These are phyloP conservation scores for Coemansia sp. DNA, from an alignment of 192 early-diverging fungal genomes.

Conservation along the genomic window DNA sequence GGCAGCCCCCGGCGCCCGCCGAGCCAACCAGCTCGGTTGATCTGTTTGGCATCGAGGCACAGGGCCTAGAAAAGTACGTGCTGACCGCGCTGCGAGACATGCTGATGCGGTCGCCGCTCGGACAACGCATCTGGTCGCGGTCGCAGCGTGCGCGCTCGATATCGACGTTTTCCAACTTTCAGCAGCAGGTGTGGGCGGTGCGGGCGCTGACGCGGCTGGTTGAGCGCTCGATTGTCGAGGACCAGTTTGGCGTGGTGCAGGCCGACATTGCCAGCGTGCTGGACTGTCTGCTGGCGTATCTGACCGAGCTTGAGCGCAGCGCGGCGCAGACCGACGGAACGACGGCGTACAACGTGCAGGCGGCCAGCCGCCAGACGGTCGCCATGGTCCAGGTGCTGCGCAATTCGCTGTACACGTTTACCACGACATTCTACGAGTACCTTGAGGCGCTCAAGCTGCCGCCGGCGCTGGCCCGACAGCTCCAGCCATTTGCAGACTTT, in stretches of 20 bases:
- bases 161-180: constrained; percentile 40
- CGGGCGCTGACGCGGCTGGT: constrained; percentile 42
- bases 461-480: constrained; percentile 20
- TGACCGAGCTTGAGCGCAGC: constrained; percentile 34
- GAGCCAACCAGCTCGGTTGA: constrained; percentile 4
- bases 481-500: constrained; percentile 49
- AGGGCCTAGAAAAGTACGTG: constrained; percentile 50
- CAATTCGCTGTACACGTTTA: constrained; percentile 35
- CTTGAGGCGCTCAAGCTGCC: constrained; percentile 43
- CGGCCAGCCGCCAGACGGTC: constrained; percentile 27
- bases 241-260: constrained; percentile 47
- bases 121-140: constrained; percentile 27
- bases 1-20: neutral
- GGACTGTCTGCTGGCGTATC: constrained; percentile 26
- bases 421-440: constrained; percentile 39
- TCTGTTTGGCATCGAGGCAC: constrained; percentile 41
- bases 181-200: constrained; percentile 48
- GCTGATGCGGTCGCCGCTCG: constrained; percentile 34
- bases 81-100: constrained; percentile 35
- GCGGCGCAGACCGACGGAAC: constrained; percentile 2
- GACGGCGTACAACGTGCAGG: constrained; percentile 24
- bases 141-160: constrained; percentile 25
- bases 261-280: constrained; percentile 32
- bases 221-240: constrained; percentile 40
- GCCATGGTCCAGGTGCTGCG: constrained; percentile 48